Conservation (phyloP, 257 asterid genomes). For the Solanum bulbocastanum region DNA sequence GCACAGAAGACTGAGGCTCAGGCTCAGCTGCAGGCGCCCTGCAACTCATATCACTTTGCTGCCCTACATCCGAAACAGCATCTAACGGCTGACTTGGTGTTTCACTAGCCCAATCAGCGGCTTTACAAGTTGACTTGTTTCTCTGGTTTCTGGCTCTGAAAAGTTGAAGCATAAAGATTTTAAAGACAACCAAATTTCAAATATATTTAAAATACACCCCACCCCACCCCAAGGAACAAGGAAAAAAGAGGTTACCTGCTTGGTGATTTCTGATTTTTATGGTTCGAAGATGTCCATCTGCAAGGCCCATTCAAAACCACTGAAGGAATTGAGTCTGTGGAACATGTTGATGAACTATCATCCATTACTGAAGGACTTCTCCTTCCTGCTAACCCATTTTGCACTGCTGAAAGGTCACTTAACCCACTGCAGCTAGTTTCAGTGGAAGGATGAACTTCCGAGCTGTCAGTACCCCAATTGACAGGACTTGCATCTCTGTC, state of each 20-base stretch:
- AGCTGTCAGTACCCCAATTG: conserved; percentile 52
- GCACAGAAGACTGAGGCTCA: conserved; percentile 23
- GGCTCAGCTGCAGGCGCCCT: conserved; percentile 23
- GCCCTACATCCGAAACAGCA: conserved; percentile 27
- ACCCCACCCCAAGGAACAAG: too few relatives aligned
- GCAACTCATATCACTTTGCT: conserved; percentile 19
- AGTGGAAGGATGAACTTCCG: conserved; percentile 51
- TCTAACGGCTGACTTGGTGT: conserved; percentile 30
- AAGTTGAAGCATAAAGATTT: background rate
- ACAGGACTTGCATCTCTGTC: conserved; percentile 49
- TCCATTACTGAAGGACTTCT: conserved; percentile 49
- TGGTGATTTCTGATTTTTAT: conserved; percentile 46
- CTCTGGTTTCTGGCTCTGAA: conserved; percentile 49
- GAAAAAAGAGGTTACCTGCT: background rate
- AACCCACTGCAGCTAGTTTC: conserved; percentile 41
- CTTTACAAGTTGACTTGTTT: conserved; percentile 27
- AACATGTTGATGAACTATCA: conserved; percentile 90
- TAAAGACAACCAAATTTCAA: background rate
- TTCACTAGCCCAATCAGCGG: conserved; percentile 33
- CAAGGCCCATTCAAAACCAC: conserved; percentile 27
- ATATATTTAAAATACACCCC: background rate
- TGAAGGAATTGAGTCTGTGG: conserved; percentile 78
- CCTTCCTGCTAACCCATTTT: conserved; percentile 47
- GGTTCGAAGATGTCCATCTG: conserved; percentile 19
- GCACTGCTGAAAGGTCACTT: conserved; percentile 40